Evolutionary conservation across 2,329 filamentous ascomycete genomes (phyloP), one percentile per base, ranked within the genome.

Genomic region (Fusarium drepaniforme): DNA sequence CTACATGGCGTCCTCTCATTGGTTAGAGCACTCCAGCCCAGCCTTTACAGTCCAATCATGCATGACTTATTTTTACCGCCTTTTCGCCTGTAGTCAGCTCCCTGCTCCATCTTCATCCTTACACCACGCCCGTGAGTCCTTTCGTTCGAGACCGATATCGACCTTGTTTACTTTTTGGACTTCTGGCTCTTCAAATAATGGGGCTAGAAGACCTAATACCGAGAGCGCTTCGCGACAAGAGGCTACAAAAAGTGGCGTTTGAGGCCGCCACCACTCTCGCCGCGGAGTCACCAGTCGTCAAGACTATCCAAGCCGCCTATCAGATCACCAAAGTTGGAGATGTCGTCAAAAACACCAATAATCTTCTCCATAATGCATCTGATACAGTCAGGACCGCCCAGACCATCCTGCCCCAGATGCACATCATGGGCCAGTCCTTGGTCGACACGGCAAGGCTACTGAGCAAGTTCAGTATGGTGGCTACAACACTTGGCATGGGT

Each of bases 371-470:
- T n/a, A 67, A 68, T 21, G 78, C 78, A 13, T 73, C 75, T n/a
- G 69, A 79, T 40, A 72, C 75, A 40, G 68, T 72, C 21, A 78
- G 75, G 23, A 70, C 64, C 8, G 68, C 71, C 23, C 71, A 78
- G 75, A 57, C 68, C 21, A 67, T 82, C 74, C 64, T 83, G 2
- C 82, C 82, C 0, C 75, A 80, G 25, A 82, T 83, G 71, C 82
- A 83, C 57, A 77, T 83, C 12, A 78, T 83, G 75, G 81, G 78
- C n/a, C 77, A 79, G 67, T 83, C 81, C 5, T 68, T 82, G 25
- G 80, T 78, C 67, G 82, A 84, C 46, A 81, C 77, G 46, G 75
- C 78, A 35, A 79, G 78, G 28, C 72, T 83, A 13, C 77, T 83
- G 37, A 70, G 74, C n/a, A 73, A 75, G 13, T 84, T 84, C 53